A percentile compares a stretch with the other conserved stretches of the same genome.
Evolutionary conservation across 345 rosid genomes (phyloP).

Genomic region (Acer negundo): DNA sequence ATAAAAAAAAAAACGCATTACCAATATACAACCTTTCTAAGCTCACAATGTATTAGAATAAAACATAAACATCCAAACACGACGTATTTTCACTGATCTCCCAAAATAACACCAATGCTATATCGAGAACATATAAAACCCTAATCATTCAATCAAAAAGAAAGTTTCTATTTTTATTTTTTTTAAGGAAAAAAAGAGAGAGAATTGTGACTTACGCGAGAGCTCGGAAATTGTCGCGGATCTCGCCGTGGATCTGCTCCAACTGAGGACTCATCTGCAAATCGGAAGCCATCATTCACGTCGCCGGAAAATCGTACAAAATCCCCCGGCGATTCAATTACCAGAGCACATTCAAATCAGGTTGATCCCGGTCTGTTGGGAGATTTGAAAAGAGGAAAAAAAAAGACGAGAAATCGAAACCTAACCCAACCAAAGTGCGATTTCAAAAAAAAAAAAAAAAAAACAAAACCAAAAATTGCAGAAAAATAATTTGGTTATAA

Average conservation of each 20-base stretch:
- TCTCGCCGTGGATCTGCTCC: conserved; percentile 99
- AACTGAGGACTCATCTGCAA: conserved; percentile 82
- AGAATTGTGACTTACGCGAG: conserved; percentile 58
- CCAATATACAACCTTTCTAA: neutral
- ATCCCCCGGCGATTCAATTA: conserved; percentile 29
- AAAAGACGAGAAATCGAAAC: conserved; percentile 1
- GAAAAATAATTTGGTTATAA: neutral
- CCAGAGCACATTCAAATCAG: neutral
- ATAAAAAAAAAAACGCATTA: neutral
- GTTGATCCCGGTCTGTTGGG: neutral
- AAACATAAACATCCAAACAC: neutral
- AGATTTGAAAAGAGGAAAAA: neutral
- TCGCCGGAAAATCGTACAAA: conserved; percentile 35
- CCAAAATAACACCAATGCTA: neutral
- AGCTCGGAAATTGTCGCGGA: conserved; percentile 87
- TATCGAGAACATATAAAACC: neutral
- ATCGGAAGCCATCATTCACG: conserved; percentile 49
- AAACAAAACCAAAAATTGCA: neutral
- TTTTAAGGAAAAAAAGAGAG: neutral
- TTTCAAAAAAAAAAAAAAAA: neutral
- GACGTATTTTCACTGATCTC: neutral
- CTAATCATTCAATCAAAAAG: neutral
- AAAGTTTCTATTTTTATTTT: too few species aligned
- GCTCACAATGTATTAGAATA: neutral
- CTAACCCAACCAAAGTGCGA: conserved; percentile 8